phyloP scores from a whole-genome alignment of 83 land plant species.

The Isoetes engelmannii region DNA sequence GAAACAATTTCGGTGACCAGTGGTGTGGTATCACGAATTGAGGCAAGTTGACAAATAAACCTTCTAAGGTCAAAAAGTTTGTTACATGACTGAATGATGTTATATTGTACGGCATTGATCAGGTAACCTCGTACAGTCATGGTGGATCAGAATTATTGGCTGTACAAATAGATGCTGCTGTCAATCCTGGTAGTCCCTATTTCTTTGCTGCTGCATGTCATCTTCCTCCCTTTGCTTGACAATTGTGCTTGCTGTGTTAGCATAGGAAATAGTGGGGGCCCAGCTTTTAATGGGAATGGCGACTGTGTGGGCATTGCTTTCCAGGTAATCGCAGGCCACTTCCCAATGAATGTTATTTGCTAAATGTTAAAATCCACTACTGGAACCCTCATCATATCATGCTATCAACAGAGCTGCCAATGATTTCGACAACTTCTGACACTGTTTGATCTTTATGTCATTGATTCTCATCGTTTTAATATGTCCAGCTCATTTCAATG shows the following conservation, averaged over 20 bases:
- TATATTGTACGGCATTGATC: conserved; percentile 1
- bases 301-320: conserved; percentile 98
- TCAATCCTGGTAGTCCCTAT: conserved; percentile 66
- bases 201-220: neutral
- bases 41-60: conserved; percentile 37
- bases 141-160: conserved; percentile 85
- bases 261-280: conserved; percentile 96
- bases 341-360: too few relatives aligned
- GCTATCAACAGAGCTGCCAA: too few relatives aligned
- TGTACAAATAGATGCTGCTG: conserved; percentile 95
- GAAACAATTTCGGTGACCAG: conserved; percentile 97
- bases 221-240: too few relatives aligned
- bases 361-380: too few relatives aligned
- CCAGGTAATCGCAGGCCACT: conserved; percentile 47
- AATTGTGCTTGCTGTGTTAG: neutral
- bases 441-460: too few relatives aligned
- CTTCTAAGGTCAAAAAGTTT: too few relatives aligned
- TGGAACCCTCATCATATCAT: too few relatives aligned
- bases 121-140: conserved; percentile 98
- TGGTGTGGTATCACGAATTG: conserved; percentile 95
- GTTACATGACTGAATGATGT: neutral
- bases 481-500: neutral
- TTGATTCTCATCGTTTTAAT: too few relatives aligned
- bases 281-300: conserved; percentile 88
- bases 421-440: too few relatives aligned